phyloP scores from a whole-genome alignment of 345 rosid genomes.

The Capsella bursapastoris region DNA sequence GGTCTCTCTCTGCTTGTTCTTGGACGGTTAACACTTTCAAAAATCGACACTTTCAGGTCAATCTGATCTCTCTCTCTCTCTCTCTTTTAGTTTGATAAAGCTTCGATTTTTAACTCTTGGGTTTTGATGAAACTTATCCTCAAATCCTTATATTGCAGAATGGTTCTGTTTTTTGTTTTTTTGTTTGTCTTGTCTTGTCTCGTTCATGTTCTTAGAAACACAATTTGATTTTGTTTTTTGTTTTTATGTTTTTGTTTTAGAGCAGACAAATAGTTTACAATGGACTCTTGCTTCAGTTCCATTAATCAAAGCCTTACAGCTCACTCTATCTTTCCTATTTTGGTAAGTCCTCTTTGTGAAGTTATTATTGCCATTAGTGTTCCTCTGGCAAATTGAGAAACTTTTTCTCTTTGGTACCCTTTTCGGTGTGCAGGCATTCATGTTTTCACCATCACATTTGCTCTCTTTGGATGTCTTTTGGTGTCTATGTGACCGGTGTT shows the following conservation, averaged over 20 bases:
- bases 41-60: slow-evolving; percentile 80
- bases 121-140: neutral
- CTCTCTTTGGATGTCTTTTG: slow-evolving; percentile 96
- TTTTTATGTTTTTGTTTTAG: slow-evolving; percentile 34
- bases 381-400: neutral
- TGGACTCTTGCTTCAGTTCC: slow-evolving; percentile 89
- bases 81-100: neutral
- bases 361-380: slow-evolving; percentile 26
- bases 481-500: slow-evolving; percentile 91
- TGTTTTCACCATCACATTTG: slow-evolving; percentile 82
- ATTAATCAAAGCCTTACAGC: slow-evolving; percentile 87
- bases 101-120: slow-evolving; percentile 23
- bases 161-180: too few relatives aligned
- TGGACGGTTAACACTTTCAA: slow-evolving; percentile 88
- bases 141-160: neutral
- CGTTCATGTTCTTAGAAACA: neutral
- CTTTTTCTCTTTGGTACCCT: neutral
- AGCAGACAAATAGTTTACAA: slow-evolving; percentile 77
- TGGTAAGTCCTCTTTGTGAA: slow-evolving; percentile 56
- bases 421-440: slow-evolving; percentile 66
- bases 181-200: too few relatives aligned
- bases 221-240: slow-evolving; percentile 13
- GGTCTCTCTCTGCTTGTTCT: slow-evolving; percentile 80
- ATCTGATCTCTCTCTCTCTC: neutral
- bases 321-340: slow-evolving; percentile 82